Evolutionary conservation across 345 rosid species (phyloP).

Genomic region (Eucalyptus caleyi): DNA sequence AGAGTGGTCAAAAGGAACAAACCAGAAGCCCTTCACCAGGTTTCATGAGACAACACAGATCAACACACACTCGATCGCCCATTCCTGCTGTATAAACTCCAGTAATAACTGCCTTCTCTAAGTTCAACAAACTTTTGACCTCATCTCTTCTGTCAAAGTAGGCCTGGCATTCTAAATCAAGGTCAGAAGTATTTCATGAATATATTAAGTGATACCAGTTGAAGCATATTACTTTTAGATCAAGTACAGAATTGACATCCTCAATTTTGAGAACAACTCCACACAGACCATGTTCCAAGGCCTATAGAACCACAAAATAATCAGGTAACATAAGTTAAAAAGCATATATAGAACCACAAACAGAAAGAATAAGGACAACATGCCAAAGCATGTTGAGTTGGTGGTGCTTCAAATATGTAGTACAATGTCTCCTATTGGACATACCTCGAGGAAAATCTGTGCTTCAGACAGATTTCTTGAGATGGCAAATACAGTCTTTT

Average conservation of each 20-base stretch:
- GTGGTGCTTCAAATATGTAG: not conserved
- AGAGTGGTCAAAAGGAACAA: not conserved
- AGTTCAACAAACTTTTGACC: constrained; percentile 36
- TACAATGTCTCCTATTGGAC: not conserved
- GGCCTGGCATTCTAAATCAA: constrained; percentile 28
- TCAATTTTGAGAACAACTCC: constrained; percentile 62
- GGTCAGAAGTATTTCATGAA: constrained; percentile 14
- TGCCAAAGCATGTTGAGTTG: not conserved
- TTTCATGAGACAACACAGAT: constrained; percentile 89
- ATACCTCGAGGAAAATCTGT: constrained; percentile 57
- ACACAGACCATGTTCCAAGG: constrained; percentile 76
- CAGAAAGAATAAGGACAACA: not conserved
- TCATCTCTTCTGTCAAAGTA: constrained; percentile 73
- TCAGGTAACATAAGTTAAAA: not conserved
- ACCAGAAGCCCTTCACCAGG: constrained; percentile 95
- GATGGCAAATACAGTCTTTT: constrained; percentile 58
- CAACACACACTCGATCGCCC: constrained; percentile 94
- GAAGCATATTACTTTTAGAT: constrained; percentile 42
- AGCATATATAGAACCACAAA: not conserved
- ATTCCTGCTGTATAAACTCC: constrained; percentile 50
- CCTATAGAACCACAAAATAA: constrained; percentile 20
- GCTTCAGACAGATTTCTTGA: constrained; percentile 57
- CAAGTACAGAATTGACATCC: constrained; percentile 48
- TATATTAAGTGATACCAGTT: not conserved
- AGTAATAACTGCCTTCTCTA: constrained; percentile 53